phyloP scores from a whole-genome alignment of 495 filamentous ascomycete genomes.

The Hyaloscypha finlandica region DNA sequence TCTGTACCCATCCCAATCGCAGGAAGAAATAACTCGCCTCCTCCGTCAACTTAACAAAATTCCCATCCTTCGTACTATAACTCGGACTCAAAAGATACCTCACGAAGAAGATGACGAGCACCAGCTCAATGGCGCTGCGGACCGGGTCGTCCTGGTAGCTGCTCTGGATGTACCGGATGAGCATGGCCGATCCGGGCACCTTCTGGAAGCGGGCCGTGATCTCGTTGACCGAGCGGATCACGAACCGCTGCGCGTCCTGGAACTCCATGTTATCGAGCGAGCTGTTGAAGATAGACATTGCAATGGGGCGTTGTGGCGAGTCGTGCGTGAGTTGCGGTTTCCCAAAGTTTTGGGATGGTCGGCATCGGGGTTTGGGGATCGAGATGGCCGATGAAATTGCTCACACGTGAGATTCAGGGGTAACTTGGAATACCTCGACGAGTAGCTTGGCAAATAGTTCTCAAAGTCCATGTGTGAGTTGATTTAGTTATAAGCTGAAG shows the following conservation, averaged over 20 bases:
- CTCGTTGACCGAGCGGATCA: slow-evolving; percentile 65
- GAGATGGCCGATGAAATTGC: neutral
- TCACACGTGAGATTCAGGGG: neutral
- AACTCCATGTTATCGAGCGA: slow-evolving; percentile 65
- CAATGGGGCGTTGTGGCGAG: neutral
- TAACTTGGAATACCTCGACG: neutral
- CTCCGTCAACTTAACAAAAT: slow-evolving; percentile 84
- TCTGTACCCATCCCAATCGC: neutral
- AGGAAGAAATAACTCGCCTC: slow-evolving; percentile 51
- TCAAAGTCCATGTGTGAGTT: too few species aligned
- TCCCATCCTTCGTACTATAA: slow-evolving; percentile 84
- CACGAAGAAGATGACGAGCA: slow-evolving; percentile 94
- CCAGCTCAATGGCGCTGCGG: slow-evolving; percentile 87
- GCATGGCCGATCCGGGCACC: slow-evolving; percentile 89
- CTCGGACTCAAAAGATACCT: slow-evolving; percentile 88
- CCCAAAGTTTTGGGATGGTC: neutral
- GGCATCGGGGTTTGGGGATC: neutral
- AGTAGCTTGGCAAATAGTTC: neutral
- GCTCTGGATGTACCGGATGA: slow-evolving; percentile 91
- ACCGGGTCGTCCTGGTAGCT: slow-evolving; percentile 98
- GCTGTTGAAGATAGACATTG: slow-evolving; percentile 24
- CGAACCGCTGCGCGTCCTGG: slow-evolving; percentile 72
- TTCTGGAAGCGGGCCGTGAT: slow-evolving; percentile 77
- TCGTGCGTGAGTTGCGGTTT: neutral
- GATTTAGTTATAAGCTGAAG: too few species aligned